Evolutionary conservation across 2,329 filamentous ascomycete species (phyloP), one percentile per base, ranked within the genome.

Genomic region (Neofusicoccum ribis): DNA sequence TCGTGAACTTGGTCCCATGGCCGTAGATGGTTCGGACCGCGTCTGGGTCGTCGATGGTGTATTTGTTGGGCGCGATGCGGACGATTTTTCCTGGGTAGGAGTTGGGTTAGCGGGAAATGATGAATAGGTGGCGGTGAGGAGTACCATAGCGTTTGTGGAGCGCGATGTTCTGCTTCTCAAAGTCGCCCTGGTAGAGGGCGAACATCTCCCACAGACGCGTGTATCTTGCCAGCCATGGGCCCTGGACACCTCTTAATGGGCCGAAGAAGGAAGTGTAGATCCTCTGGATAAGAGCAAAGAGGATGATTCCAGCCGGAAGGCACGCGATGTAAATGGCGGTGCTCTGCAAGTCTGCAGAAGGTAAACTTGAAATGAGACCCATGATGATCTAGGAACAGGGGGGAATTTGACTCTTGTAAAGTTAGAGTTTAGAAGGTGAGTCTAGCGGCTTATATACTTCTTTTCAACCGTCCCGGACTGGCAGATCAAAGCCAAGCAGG

Each of bases 1-100:
- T 87, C 0, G 74, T 71, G 63, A 87, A 86, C 1, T 56, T 56
- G 9, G 85, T 84, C 39, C 56, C 56, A 20, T 60, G 72, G 50
- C 70, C 72, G 56, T 76, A 72, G 17, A 76, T 76, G 37, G 71
- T 70, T 37, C 71, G 71, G 61, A 76, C 71, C n/a, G 70, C 69
- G 36, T 71, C 67, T 9, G 73, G 69, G 61, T 76, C 74, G 27
- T 71, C 68, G 17, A 77, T 67, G 12, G 67, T 69, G 11, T 76
- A 72, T 66, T 76, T 73, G 12, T 68, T 69, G 0, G 74, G 75
- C 0, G 73, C 71, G 6, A 77, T 65, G 36, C 75, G 71, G 8
- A 77, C 73, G 44, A 76, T 69, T n/a, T 56, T 56, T 15, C 52
- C 52, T 56, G 14, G 15, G n/a, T 3, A 3, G 17, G 23, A n/a